Conservation (phyloP, 2,329 filamentous ascomycete genomes). For the Penicillium palitans region DNA sequence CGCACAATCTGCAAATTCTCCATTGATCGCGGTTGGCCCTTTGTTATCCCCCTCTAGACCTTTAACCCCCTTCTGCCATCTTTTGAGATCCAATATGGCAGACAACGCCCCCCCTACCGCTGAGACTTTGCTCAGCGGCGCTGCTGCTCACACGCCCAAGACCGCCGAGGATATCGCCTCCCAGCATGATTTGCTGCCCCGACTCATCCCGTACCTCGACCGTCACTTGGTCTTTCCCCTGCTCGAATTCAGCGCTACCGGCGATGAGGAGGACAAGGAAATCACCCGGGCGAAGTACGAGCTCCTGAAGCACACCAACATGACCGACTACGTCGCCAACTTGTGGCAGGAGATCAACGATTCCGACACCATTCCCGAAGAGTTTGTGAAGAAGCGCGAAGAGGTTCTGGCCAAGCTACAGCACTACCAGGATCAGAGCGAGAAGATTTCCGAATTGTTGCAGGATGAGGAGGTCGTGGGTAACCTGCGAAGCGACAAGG, state of each 20-base stretch:
- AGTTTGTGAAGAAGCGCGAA: conserved; percentile 87
- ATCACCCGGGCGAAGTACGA: conserved; percentile 87
- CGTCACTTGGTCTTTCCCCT: conserved; percentile 95
- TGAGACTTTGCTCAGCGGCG: conserved; percentile 52
- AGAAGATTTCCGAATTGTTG: conserved; percentile 83
- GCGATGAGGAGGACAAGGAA: conserved; percentile 76
- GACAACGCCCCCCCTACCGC: conserved; percentile 52
- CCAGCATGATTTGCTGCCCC: conserved; percentile 79
- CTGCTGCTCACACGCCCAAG: conserved; percentile 46
- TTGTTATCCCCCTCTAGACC: conserved; percentile 19
- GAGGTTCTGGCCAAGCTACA: conserved; percentile 81
- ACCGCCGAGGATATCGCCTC: conserved; percentile 59
- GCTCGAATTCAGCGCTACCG: conserved; percentile 83
- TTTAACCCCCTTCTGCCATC: conserved; percentile 19
- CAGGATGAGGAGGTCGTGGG: conserved; percentile 86
- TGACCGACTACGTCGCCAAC: conserved; percentile 95
- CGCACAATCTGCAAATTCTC: conserved; percentile 32
- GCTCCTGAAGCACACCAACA: conserved; percentile 95
- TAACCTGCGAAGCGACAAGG: conserved; percentile 92
- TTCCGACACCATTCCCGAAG: conserved; percentile 72
- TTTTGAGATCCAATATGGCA: conserved; percentile 49
- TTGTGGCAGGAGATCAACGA: conserved; percentile 87
- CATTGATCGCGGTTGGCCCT: conserved; percentile 25
- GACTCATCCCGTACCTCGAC: conserved; percentile 88
- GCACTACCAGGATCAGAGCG: conserved; percentile 81